Conservation (phyloP, 2,329 filamentous ascomycete species). For the Fusarium goolgardi region DNA sequence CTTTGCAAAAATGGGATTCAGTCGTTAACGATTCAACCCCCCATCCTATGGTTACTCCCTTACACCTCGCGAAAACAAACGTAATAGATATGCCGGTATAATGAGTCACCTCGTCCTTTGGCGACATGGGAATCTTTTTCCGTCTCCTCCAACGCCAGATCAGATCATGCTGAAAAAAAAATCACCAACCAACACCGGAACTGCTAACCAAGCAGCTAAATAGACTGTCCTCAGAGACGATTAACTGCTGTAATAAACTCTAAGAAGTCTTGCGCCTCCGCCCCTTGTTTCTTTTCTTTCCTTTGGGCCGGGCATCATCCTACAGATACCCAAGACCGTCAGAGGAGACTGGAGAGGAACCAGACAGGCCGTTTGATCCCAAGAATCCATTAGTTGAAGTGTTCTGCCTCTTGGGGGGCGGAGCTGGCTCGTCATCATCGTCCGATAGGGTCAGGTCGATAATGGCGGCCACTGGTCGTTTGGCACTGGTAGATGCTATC, state of each 20-base stretch:
- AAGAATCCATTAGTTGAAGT: conserved; percentile 45
- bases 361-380: conserved; percentile 35
- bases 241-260: conserved; percentile 3
- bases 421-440: conserved; percentile 61
- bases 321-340: conserved; percentile 39
- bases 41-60: conserved; percentile 24
- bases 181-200: conserved; percentile 40
- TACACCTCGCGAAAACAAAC: conserved; percentile 41
- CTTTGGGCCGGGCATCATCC: conserved; percentile 29
- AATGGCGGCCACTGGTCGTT: conserved; percentile 63
- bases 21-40: not conserved
- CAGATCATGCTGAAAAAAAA: conserved; percentile 39
- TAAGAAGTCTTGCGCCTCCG: conserved; percentile 37
- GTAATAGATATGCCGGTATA: conserved; percentile 33
- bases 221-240: not conserved
- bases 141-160: conserved; percentile 46
- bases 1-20: conserved; percentile 1
- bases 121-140: conserved; percentile 49
- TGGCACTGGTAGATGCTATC: conserved; percentile 54
- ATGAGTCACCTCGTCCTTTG: conserved; percentile 30
- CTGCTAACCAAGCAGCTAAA: conserved; percentile 28
- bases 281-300: conserved; percentile 24
- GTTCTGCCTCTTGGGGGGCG: conserved; percentile 61
- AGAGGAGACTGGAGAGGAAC: conserved; percentile 41
- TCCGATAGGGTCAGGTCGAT: conserved; percentile 69